Conservation (phyloP, 352 stramenopile species). For the Globisporangium perplexum region DNA sequence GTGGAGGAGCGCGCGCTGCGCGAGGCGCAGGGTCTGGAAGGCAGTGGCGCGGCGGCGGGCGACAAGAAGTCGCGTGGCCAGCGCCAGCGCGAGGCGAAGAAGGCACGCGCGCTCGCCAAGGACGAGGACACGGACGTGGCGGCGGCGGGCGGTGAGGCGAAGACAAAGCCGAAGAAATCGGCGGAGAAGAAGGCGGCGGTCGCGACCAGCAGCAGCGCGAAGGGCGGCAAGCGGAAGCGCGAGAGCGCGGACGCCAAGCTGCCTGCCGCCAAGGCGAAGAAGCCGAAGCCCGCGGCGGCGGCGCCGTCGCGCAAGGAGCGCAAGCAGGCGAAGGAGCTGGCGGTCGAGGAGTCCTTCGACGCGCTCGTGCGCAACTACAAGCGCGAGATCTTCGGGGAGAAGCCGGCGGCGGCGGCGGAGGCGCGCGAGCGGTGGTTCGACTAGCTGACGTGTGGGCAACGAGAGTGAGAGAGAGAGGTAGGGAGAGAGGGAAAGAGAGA, state of each 20-base stretch:
- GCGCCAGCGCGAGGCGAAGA: slow-evolving; percentile 75
- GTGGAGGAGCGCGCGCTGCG: slow-evolving; percentile 60
- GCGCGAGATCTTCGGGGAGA: slow-evolving; percentile 73
- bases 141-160: slow-evolving; percentile 12
- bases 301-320: slow-evolving; percentile 63
- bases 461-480: not conserved
- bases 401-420: slow-evolving; percentile 3
- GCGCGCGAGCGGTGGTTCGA: slow-evolving; percentile 64
- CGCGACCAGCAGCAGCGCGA: slow-evolving; percentile 28
- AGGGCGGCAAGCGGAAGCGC: slow-evolving; percentile 36
- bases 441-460: slow-evolving; percentile 14
- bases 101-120: slow-evolving; percentile 27
- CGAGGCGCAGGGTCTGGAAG: slow-evolving; percentile 42
- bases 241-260: slow-evolving; percentile 14
- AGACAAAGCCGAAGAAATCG: slow-evolving; percentile 22
- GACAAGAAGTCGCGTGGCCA: slow-evolving; percentile 67
- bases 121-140: slow-evolving; percentile 13
- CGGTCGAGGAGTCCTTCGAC: slow-evolving; percentile 72
- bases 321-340: slow-evolving; percentile 45
- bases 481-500: not conserved
- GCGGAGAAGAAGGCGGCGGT: slow-evolving; percentile 27
- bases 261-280: not conserved
- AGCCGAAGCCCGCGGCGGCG: slow-evolving; percentile 15
- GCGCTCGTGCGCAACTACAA: slow-evolving; percentile 79
- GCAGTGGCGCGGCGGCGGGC: slow-evolving; percentile 14